Base-by-base conservation (phyloP, 768 basidiomycete genomes). In the Psilocybe cyanescens region DNA sequence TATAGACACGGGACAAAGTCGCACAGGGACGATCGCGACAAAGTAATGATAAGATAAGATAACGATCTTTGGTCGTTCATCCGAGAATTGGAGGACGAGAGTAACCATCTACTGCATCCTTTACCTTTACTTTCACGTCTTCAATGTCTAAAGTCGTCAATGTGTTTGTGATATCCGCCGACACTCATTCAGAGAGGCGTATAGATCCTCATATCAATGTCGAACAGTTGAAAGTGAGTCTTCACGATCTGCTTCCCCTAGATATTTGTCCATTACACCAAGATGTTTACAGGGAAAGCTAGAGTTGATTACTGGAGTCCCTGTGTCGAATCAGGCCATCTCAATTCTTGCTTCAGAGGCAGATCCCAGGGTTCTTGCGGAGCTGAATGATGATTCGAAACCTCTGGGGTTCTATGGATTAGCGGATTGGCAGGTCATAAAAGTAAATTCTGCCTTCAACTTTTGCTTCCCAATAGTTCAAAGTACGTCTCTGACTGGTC, bases 221-320 rank as follows among this genome's bases (percentile, higher is more conserved):
- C 52, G 81, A 81, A 37, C 84, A 91, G 67, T 87, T 98, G 66
- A 98, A 97, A 86, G 95, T 94, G 31, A 67, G 65, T 62, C 58
- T n/a, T 5, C n/a, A 11, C 5, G 14, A 44, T 45, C 45, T 14
- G 46, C 44, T 55, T 30, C 16, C 52, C 53, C 54, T 45, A 54
- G 50, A 65, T 51, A 45, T 65, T 62, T 69, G 63, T 66, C 50
- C 65, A 44, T 64, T 54, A 55, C 54, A 65, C 47, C 46, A 64
- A 33, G 33, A 30, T 39, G 50, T 48, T 37, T 58, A 54, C 70
- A 94, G 91, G 78, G 75, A 55, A 97, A 94, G 70, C 85, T 99
- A 31, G 93, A 95, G 71, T 83, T 88, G 58, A 86, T 97, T 68
- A 99, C 97, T n/a, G 97, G 97, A 24, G 90, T 98, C 54, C 87